Conservation (phyloP, 176 grass and related monocot species). For the Puya raimondii region DNA sequence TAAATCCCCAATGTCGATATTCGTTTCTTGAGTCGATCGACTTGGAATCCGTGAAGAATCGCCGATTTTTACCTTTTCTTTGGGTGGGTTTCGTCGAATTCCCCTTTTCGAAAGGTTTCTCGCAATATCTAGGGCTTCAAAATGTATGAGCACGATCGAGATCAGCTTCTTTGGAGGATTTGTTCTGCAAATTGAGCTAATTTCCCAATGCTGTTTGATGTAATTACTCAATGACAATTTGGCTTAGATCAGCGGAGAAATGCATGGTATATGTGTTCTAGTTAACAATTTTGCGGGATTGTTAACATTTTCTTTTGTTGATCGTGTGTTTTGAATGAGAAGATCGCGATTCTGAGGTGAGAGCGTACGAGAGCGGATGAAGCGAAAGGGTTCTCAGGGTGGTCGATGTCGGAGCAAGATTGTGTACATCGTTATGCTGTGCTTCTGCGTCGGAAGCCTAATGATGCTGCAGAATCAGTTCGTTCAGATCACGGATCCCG, state of each 20-base stretch:
- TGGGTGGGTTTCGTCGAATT: neutral
- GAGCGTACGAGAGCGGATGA: neutral
- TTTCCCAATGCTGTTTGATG: neutral
- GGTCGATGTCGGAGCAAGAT: neutral
- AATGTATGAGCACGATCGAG: neutral
- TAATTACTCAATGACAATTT: neutral
- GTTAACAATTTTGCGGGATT: neutral
- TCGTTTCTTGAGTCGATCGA: too few relatives aligned
- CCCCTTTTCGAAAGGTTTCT: neutral
- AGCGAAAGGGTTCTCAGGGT: neutral
- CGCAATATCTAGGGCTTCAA: neutral
- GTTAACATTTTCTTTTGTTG: too few relatives aligned
- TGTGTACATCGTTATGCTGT: neutral
- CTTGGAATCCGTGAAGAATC: too few relatives aligned
- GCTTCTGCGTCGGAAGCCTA: neutral
- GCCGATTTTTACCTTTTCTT: too few relatives aligned
- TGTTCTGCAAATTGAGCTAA: neutral
- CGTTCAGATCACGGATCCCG: neutral
- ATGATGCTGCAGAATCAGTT: neutral
- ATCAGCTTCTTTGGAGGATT: neutral
- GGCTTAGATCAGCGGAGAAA: neutral
- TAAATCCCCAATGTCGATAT: too few relatives aligned
- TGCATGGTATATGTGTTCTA: too few relatives aligned
- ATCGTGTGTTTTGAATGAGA: too few relatives aligned
- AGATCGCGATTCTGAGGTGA: too few relatives aligned